A percentile compares a stretch with the other conserved stretches of the same genome.
Evolutionary conservation across 1,284 basidiomycete genomes (phyloP).

Genomic region (Peniophora sp.): DNA sequence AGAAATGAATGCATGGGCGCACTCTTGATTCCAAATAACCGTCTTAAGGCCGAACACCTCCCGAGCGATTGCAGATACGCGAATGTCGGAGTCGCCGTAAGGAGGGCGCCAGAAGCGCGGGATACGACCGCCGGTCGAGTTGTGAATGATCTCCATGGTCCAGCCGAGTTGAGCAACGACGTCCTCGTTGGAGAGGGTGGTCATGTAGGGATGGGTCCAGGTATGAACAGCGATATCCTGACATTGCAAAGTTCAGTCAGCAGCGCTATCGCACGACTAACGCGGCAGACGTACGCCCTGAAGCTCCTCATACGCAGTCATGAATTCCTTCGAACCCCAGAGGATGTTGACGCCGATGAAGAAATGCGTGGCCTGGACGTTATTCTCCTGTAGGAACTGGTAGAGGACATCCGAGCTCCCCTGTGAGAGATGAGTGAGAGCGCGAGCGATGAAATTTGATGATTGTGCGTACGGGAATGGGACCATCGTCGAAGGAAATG

Average conservation of each 20-base stretch:
- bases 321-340: conserved; percentile 45
- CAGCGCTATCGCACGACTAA: too few species aligned
- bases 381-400: conserved; percentile 52
- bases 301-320: conserved; percentile 38
- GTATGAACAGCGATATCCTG: conserved; percentile 75
- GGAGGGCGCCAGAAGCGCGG: conserved; percentile 75
- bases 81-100: conserved; percentile 69
- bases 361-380: conserved; percentile 69
- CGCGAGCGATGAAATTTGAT: background rate
- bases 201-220: conserved; percentile 78
- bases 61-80: conserved; percentile 66
- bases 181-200: conserved; percentile 61
- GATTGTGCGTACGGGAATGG: conserved; percentile 38
- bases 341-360: conserved; percentile 75
- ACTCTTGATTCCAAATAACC: conserved; percentile 80
- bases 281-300: conserved; percentile 11
- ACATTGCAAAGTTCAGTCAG: conserved; percentile 14
- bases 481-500: conserved; percentile 76
- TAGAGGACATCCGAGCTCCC: conserved; percentile 33
- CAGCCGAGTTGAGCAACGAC: conserved; percentile 78
- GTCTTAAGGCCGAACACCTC: conserved; percentile 65
- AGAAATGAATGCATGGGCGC: conserved; percentile 15
- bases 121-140: conserved; percentile 69
- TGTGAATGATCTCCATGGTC: conserved; percentile 76
- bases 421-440: conserved; percentile 6